Conservation (phyloP, 2,329 filamentous ascomycete species). For the Orbilia ellipsospora region DNA sequence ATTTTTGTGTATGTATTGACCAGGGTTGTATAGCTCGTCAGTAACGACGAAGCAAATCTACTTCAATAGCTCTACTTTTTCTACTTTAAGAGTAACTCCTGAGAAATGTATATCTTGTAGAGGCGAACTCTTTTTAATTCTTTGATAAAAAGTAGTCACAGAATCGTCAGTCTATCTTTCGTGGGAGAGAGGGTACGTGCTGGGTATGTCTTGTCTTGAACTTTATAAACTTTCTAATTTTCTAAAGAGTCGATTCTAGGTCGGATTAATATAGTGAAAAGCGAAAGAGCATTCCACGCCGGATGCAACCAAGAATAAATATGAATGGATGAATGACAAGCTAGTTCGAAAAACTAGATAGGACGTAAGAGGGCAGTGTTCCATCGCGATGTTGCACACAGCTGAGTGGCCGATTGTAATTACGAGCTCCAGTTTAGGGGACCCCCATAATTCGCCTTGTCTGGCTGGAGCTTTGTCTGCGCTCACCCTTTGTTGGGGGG, state of each 20-base stretch:
- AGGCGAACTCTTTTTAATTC: no score
- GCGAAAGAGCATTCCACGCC: slow-evolving; percentile 18
- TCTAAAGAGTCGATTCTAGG: neutral
- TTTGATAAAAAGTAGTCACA: neutral
- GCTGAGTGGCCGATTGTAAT: no score
- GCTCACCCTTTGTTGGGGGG: slow-evolving; percentile 29
- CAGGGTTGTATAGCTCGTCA: neutral
- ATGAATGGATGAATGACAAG: neutral
- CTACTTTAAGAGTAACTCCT: no score
- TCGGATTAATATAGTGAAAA: neutral
- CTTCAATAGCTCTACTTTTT: no score
- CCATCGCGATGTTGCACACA: slow-evolving; percentile 43
- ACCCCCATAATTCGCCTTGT: no score
- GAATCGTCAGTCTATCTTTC: slow-evolving; percentile 1
- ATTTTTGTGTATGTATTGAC: slow-evolving; percentile 39
- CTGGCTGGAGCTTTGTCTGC: slow-evolving; percentile 4
- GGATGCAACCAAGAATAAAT: slow-evolving; percentile 42
- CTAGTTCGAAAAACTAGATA: slow-evolving; percentile 4
- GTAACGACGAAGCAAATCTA: no score
- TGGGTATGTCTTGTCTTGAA: slow-evolving; percentile 31
- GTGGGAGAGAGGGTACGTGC: neutral
- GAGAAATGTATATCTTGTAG: no score
- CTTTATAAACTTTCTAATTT: slow-evolving; percentile 9
- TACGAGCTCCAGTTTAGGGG: no score
- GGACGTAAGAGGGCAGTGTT: slow-evolving; percentile 1